Conservation (phyloP, 2,329 filamentous ascomycete species). For the Paecilomyces sp. region DNA sequence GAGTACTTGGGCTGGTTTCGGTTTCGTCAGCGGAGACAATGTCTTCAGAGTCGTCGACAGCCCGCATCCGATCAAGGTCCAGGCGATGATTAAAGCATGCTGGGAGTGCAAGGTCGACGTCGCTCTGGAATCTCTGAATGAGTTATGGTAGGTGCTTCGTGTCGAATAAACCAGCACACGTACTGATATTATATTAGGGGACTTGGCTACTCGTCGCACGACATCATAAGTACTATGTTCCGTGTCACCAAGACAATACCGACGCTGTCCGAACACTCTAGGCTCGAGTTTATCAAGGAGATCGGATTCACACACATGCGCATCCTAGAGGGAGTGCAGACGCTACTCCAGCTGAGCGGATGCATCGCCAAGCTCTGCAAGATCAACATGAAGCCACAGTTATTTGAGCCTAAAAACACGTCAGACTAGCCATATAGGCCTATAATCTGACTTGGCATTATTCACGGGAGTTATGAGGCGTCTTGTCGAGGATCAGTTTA, state of each 20-base stretch:
- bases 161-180: background rate
- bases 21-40: slow-evolving; percentile 94
- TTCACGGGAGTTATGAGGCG: background rate
- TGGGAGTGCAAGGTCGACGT: slow-evolving; percentile 86
- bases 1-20: slow-evolving; percentile 86
- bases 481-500: background rate
- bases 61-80: slow-evolving; percentile 95
- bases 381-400: slow-evolving; percentile 90
- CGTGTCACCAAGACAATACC: slow-evolving; percentile 94
- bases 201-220: slow-evolving; percentile 94
- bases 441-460: background rate
- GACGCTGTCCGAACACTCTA: slow-evolving; percentile 84
- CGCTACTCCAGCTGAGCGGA: slow-evolving; percentile 84
- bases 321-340: slow-evolving; percentile 95
- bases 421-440: background rate
- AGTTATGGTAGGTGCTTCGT: slow-evolving; percentile 62
- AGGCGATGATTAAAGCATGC: slow-evolving; percentile 97
- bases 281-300: slow-evolving; percentile 96
- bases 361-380: slow-evolving; percentile 86
- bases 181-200: slow-evolving; percentile 39
- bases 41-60: slow-evolving; percentile 97
- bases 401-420: slow-evolving; percentile 51
- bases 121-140: slow-evolving; percentile 76
- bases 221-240: slow-evolving; percentile 99
- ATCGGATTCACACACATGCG: slow-evolving; percentile 99